phyloP scores from a whole-genome alignment of 2,329 filamentous ascomycete species.

The Paraphoma chrysanthemicola region DNA sequence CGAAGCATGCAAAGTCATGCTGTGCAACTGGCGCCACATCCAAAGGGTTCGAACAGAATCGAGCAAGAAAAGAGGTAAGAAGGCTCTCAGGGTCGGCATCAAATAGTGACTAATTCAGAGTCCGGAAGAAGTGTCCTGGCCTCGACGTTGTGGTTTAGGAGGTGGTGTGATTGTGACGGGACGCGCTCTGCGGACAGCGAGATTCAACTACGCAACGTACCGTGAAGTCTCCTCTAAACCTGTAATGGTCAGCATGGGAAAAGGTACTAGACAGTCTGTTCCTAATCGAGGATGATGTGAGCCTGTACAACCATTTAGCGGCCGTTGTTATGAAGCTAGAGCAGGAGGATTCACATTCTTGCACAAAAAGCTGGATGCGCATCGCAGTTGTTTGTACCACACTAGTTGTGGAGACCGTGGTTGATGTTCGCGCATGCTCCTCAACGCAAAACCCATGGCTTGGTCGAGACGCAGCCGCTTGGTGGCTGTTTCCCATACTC shows the following conservation, averaged over 20 bases:
- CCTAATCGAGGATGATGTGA: background rate
- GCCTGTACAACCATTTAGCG: background rate
- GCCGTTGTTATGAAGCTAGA: background rate
- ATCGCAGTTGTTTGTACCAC: conserved; percentile 19
- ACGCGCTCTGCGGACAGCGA: no score
- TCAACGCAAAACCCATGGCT: conserved; percentile 10
- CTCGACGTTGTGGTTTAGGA: no score
- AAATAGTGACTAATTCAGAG: no score
- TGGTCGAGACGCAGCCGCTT: conserved; percentile 17
- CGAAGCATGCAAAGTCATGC: conserved; percentile 17
- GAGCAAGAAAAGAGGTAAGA: conserved; percentile 13
- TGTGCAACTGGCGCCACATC: conserved; percentile 27
- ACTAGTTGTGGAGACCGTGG: conserved; percentile 16
- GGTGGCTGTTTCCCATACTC: conserved; percentile 25
- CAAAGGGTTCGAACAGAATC: conserved; percentile 12
- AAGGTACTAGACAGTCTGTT: background rate
- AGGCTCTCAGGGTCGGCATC: no score
- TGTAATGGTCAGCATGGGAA: background rate
- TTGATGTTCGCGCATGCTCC: conserved; percentile 17
- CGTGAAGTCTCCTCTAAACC: background rate
- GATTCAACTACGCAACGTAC: no score
- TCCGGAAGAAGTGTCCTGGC: no score
- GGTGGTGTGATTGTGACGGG: no score
- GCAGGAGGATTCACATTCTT: background rate
- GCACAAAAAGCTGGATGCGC: background rate